phyloP scores from a whole-genome alignment of 768 basidiomycete genomes.

The Macrolepiota dolichaula region DNA sequence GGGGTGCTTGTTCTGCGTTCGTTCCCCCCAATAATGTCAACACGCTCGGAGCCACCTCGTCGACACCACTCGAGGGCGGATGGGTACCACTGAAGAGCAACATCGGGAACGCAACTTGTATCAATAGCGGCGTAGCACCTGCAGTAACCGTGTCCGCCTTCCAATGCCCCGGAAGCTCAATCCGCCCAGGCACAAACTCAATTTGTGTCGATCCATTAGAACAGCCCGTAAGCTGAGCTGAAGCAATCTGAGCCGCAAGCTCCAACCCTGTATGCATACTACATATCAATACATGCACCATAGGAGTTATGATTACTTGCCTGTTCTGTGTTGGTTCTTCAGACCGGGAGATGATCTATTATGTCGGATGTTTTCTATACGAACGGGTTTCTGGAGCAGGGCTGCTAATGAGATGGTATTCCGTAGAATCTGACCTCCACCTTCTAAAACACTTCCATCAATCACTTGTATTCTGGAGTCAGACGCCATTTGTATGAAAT shows the following conservation, averaged over 20 bases:
- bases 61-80: conserved; percentile 1
- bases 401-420: conserved; percentile 67
- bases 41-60: conserved; percentile 31
- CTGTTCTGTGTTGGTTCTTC: conserved; percentile 70
- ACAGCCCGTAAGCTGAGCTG: conserved; percentile 53
- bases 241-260: conserved; percentile 59
- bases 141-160: conserved; percentile 54
- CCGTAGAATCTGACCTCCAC: conserved; percentile 72
- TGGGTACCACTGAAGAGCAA: conserved; percentile 50
- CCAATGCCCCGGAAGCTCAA: conserved; percentile 38
- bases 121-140: conserved; percentile 65
- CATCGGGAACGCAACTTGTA: conserved; percentile 70
- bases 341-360: conserved; percentile 61
- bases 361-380: conserved; percentile 57
- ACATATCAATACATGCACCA: neutral
- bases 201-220: conserved; percentile 47
- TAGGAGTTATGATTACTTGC: conserved; percentile 26
- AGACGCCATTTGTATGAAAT: neutral
- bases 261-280: conserved; percentile 46
- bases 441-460: conserved; percentile 51
- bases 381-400: conserved; percentile 56
- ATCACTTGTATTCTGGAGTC: conserved; percentile 17
- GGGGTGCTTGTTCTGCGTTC: conserved; percentile 68
- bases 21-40: conserved; percentile 68
- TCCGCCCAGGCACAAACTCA: conserved; percentile 51